Percentiles rank a stretch among this genome's conserved stretches.
Evolutionary conservation across 1,284 basidiomycete species (phyloP).

Genomic region (Schizophyllum commune): DNA sequence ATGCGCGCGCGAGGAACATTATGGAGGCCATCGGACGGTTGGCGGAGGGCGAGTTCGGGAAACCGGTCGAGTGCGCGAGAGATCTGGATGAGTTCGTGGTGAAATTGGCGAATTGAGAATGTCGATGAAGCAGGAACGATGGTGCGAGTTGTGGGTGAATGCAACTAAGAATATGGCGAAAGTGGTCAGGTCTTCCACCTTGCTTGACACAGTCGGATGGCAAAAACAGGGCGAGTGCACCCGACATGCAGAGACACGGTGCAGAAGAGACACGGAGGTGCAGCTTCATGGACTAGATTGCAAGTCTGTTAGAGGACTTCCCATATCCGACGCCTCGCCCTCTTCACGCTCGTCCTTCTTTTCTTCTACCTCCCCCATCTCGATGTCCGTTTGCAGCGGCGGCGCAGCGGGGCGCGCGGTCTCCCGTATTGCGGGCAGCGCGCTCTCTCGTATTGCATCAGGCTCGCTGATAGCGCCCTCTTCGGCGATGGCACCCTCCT

Average conservation of each 20-base stretch:
- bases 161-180: too few species aligned
- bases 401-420: too few species aligned
- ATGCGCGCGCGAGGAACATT: conserved; percentile 36
- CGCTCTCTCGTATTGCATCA: too few species aligned
- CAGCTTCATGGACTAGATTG: conserved; percentile 23
- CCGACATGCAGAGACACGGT: too few species aligned
- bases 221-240: too few species aligned
- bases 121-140: neutral
- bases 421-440: too few species aligned
- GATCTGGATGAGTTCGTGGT: conserved; percentile 68
- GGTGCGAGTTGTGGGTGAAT: too few species aligned
- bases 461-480: too few species aligned
- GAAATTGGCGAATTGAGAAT: conserved; percentile 15
- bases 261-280: too few species aligned
- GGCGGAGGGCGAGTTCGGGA: conserved; percentile 45
- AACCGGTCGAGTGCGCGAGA: conserved; percentile 58
- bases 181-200: too few species aligned
- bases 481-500: neutral
- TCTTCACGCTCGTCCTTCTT: conserved; percentile 72
- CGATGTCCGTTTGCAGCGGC: conserved; percentile 41
- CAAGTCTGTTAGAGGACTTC: conserved; percentile 59
- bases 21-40: conserved; percentile 57
- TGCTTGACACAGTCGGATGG: too few species aligned
- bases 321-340: conserved; percentile 53
- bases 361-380: conserved; percentile 82